These are phyloP conservation scores for Phytophthora citrophthora DNA, from an alignment of 352 stramenopile species.

Conservation along the genomic window DNA sequence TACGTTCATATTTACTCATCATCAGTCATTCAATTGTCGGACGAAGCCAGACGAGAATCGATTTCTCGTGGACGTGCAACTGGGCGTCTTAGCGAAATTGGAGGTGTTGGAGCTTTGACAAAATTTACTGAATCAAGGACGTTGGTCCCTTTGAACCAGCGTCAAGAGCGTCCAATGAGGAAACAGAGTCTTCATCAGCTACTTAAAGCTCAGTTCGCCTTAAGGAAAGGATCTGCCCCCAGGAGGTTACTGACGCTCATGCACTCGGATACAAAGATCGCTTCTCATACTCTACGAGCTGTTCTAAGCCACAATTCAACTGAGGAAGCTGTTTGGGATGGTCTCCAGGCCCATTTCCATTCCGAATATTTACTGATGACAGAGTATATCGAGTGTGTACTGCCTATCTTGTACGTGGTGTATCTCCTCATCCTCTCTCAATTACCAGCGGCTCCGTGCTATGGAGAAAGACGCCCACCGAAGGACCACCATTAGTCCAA, in stretches of 20 bases:
- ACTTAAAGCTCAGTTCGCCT: not conserved
- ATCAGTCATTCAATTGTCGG: not conserved
- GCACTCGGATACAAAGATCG: not conserved
- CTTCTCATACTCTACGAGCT: not conserved
- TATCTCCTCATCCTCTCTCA: slow-evolving; percentile 31
- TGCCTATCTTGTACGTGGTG: slow-evolving; percentile 33
- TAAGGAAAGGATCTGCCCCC: slow-evolving; percentile 1
- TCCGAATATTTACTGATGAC: slow-evolving; percentile 32
- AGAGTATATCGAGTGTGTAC: slow-evolving; percentile 40
- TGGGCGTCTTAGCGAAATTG: too few relatives aligned
- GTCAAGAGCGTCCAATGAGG: not conserved
- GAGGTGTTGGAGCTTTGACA: too few relatives aligned
- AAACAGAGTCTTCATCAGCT: too few relatives aligned
- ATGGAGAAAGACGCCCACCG: too few relatives aligned
- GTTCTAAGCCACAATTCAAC: not conserved
- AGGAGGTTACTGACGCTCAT: slow-evolving; percentile 5
- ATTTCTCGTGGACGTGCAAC: too few relatives aligned
- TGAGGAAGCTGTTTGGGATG: slow-evolving; percentile 13
- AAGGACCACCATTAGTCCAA: too few relatives aligned
- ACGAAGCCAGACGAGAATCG: not conserved
- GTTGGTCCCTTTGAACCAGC: not conserved
- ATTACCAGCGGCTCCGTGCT: slow-evolving; percentile 34
- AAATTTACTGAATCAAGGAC: too few relatives aligned
- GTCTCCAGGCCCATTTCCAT: slow-evolving; percentile 33
- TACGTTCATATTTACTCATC: too few relatives aligned